Conservation (phyloP, 768 basidiomycete genomes). For the Gloeopeniophorella convolvens region DNA sequence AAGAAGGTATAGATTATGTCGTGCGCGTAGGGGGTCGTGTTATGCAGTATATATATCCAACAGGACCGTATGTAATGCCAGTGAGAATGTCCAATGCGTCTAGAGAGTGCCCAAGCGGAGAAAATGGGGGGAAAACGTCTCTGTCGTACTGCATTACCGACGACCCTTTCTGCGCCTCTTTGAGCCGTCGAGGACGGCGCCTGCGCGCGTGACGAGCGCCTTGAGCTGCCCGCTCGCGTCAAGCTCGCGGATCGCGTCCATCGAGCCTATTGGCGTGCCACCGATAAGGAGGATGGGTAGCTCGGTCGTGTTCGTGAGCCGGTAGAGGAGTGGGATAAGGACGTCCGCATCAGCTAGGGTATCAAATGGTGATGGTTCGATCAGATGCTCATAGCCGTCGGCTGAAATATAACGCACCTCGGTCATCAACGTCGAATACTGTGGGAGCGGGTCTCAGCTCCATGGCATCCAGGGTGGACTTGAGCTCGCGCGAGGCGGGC, state of each 20-base stretch:
- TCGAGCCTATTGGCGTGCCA: slow-evolving; percentile 48
- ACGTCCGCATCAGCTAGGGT: slow-evolving; percentile 53
- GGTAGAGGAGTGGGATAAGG: slow-evolving; percentile 51
- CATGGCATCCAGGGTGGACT: slow-evolving; percentile 47
- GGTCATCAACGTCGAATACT: slow-evolving; percentile 65
- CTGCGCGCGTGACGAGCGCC: slow-evolving; percentile 44
- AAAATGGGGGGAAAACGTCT: neutral
- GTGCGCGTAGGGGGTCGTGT: too few relatives aligned
- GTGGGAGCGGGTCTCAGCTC: slow-evolving; percentile 56
- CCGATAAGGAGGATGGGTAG: slow-evolving; percentile 67
- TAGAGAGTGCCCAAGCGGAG: slow-evolving; percentile 1
- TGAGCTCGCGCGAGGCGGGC: slow-evolving; percentile 58
- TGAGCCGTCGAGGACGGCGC: slow-evolving; percentile 47
- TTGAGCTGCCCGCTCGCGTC: slow-evolving; percentile 46
- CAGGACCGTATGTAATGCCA: neutral
- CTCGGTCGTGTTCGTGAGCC: slow-evolving; percentile 48
- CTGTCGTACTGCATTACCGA: slow-evolving; percentile 8
- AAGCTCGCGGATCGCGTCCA: slow-evolving; percentile 47
- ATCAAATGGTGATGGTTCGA: too few relatives aligned
- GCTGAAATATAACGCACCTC: too few relatives aligned
- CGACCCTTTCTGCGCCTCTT: slow-evolving; percentile 38
- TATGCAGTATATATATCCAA: too few relatives aligned
- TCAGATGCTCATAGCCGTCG: too few relatives aligned
- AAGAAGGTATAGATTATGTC: too few relatives aligned
- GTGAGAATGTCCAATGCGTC: slow-evolving; percentile 2